A percentile compares a stretch with the other conserved stretches of the same genome.
Evolutionary conservation across 805 yeast species (phyloP).

Genomic region (Zygosaccharomyces lentus): DNA sequence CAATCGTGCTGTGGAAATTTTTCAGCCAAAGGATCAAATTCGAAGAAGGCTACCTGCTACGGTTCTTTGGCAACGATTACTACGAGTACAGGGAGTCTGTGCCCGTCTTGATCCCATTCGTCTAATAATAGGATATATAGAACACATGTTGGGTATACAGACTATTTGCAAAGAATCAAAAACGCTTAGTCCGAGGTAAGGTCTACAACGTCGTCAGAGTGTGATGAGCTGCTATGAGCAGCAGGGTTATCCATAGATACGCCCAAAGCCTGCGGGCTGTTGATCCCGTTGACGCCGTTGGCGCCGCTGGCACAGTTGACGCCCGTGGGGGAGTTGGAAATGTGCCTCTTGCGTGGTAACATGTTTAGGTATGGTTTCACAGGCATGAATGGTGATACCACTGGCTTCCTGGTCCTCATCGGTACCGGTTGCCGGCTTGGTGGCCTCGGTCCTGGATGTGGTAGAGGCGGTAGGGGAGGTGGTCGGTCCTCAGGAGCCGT

Average conservation of each 20-base stretch:
- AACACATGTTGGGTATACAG: background rate
- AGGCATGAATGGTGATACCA: constrained; percentile 34
- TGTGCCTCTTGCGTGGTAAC: constrained; percentile 30
- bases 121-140: constrained; percentile 18
- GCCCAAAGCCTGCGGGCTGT: constrained; percentile 4
- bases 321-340: constrained; percentile 7
- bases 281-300: background rate
- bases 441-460: constrained; percentile 2
- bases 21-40: constrained; percentile 60
- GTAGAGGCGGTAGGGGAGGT: constrained; percentile 17
- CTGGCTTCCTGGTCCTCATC: constrained; percentile 18
- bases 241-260: constrained; percentile 8
- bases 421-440: constrained; percentile 5
- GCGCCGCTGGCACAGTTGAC: background rate
- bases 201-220: constrained; percentile 22
- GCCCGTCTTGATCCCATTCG: constrained; percentile 63
- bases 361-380: constrained; percentile 26
- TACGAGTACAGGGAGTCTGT: constrained; percentile 45
- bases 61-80: constrained; percentile 73
- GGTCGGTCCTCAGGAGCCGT: background rate
- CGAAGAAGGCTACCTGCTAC: constrained; percentile 63
- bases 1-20: constrained; percentile 58
- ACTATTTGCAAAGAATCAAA: background rate
- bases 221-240: constrained; percentile 1
- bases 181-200: constrained; percentile 23